These are phyloP conservation scores for Globisporangium okanoganense DNA, from an alignment of 352 stramenopile genomes.

Conservation along the genomic window DNA sequence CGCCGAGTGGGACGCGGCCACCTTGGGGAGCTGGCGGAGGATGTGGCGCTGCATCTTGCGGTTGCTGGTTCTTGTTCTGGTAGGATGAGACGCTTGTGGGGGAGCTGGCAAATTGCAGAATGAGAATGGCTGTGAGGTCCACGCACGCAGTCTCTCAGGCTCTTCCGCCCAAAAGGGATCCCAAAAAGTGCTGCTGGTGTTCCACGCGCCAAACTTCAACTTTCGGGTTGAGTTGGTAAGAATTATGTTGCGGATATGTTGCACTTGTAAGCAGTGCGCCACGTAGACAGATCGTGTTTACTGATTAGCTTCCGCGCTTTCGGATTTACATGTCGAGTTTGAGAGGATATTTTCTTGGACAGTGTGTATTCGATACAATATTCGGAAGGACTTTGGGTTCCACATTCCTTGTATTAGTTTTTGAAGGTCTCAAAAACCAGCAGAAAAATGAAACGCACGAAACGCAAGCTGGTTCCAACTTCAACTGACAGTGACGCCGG, in stretches of 20 bases:
- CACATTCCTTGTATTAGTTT: not conserved
- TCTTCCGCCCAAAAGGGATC: not conserved
- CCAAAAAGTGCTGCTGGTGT: not conserved
- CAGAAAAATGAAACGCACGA: not conserved
- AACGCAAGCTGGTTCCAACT: not conserved
- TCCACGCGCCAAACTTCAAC: not conserved
- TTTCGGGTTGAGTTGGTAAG: not conserved
- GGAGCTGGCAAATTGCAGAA: constrained; percentile 14
- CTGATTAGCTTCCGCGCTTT: not conserved
- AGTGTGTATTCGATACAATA: not conserved
- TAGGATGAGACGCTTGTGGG: not conserved
- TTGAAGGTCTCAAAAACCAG: not conserved
- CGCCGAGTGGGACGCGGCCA: constrained; percentile 14
- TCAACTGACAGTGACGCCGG: constrained; percentile 7
- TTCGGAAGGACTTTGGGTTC: not conserved
- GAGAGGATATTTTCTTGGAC: not conserved
- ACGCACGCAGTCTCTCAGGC: not conserved
- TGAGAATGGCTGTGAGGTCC: not conserved
- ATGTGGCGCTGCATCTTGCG: constrained; percentile 41
- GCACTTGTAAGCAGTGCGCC: not conserved
- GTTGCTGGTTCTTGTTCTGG: constrained; percentile 1
- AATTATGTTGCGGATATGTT: not conserved
- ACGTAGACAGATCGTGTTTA: not conserved
- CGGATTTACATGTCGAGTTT: not conserved
- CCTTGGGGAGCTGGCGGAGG: constrained; percentile 36